Conservation (phyloP, 1,284 basidiomycete species). For the Tilletia caries region DNA sequence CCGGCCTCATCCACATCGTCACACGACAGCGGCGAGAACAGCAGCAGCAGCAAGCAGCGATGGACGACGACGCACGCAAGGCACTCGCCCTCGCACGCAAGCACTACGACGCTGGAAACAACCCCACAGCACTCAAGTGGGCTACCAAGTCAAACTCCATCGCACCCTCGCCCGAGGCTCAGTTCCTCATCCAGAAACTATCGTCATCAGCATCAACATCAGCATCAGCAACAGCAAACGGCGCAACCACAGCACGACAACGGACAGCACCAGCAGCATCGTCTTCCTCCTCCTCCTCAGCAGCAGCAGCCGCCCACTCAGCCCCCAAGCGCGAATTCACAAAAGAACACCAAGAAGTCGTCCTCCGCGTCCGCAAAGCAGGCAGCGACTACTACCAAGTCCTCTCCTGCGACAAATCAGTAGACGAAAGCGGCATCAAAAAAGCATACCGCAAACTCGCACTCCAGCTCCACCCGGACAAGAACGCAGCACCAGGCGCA, state of each 20-base stretch:
- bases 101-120: slow-evolving; percentile 42
- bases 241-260: slow-evolving; percentile 29
- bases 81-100: slow-evolving; percentile 48
- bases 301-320: slow-evolving; percentile 55
- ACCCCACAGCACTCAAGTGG: slow-evolving; percentile 72
- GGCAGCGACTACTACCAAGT: slow-evolving; percentile 97
- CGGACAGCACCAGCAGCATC: slow-evolving; percentile 53
- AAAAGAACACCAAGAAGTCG: slow-evolving; percentile 75
- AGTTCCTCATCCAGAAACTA: slow-evolving; percentile 66
- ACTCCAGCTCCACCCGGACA: slow-evolving; percentile 89
- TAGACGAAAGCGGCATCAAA: slow-evolving; percentile 74
- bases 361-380: slow-evolving; percentile 72
- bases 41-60: slow-evolving; percentile 33
- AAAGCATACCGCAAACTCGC: slow-evolving; percentile 98
- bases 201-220: neutral
- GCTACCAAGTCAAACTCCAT: slow-evolving; percentile 82
- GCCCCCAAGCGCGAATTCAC: slow-evolving; percentile 71
- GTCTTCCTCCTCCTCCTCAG: slow-evolving; percentile 19
- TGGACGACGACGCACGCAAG: slow-evolving; percentile 44
- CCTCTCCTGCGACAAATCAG: slow-evolving; percentile 75
- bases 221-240: slow-evolving; percentile 21
- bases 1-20: neutral
- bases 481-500: slow-evolving; percentile 94
- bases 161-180: slow-evolving; percentile 75
- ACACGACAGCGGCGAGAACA: too few species aligned